phyloP scores from a whole-genome alignment of 2,329 filamentous ascomycete species.

The Gliomastix tumulicola region DNA sequence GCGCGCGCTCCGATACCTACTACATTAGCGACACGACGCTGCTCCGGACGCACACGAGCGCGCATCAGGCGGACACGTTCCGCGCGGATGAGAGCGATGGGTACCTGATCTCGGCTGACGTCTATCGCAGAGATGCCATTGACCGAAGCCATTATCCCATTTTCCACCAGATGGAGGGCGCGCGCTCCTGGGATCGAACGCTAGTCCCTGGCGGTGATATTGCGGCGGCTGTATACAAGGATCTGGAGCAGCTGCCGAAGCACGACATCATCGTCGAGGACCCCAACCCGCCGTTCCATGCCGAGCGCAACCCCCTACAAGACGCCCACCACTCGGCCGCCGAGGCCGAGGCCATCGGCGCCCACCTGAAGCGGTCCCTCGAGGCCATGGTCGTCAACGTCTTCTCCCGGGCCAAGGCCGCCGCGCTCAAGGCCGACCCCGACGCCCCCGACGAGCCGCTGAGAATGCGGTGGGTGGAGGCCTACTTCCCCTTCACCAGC shows the following conservation, averaged over 20 bases:
- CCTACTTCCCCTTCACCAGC: conserved; percentile 95
- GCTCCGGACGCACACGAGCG: conserved; percentile 87
- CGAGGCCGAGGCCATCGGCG: conserved; percentile 75
- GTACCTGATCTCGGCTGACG: conserved; percentile 88
- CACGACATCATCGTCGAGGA: conserved; percentile 78
- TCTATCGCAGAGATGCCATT: conserved; percentile 91
- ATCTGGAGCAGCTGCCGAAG: conserved; percentile 63
- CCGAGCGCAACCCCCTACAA: conserved; percentile 79
- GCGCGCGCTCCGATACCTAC: conserved; percentile 86
- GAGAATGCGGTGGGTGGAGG: conserved; percentile 88
- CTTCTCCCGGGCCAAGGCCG: conserved; percentile 70
- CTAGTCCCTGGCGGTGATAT: conserved; percentile 51
- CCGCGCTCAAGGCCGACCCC: conserved; percentile 46
- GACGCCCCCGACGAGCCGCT: conserved; percentile 60
- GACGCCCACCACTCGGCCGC: conserved; percentile 59
- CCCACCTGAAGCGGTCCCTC: conserved; percentile 81
- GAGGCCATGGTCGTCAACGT: conserved; percentile 88
- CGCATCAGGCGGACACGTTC: conserved; percentile 83
- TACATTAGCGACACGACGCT: conserved; percentile 83
- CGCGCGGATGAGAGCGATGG: conserved; percentile 64
- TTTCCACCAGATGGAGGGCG: conserved; percentile 98
- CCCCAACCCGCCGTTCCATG: conserved; percentile 69
- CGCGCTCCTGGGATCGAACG: conserved; percentile 75
- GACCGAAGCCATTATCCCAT: conserved; percentile 93
- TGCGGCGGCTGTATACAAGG: conserved; percentile 58